Conservation (phyloP, 2,329 filamentous ascomycete genomes). For the Ophiocordyceps camponoti-floridani region DNA sequence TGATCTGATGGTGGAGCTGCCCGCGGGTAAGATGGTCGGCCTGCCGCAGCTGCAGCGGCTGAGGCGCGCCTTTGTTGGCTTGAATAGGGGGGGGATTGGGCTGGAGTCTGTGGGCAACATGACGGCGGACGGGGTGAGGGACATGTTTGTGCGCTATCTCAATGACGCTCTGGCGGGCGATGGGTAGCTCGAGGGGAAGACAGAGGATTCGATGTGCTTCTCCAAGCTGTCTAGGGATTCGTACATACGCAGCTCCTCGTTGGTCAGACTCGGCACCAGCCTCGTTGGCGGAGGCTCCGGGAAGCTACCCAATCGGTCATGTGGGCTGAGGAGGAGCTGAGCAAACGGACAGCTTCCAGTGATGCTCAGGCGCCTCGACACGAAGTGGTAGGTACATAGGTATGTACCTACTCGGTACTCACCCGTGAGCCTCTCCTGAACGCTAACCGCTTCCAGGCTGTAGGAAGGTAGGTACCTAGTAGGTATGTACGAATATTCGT, state of each 20-base stretch:
- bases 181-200: constrained; percentile 8
- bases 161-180: constrained; percentile 47
- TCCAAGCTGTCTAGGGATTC: background rate
- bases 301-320: background rate
- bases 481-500: too few relatives aligned
- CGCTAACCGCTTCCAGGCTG: too few relatives aligned
- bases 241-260: background rate
- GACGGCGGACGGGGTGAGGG: constrained; percentile 34
- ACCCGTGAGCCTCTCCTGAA: too few relatives aligned
- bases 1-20: constrained; percentile 44
- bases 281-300: background rate
- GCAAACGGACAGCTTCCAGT: background rate
- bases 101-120: constrained; percentile 36
- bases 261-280: background rate
- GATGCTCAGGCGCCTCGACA: too few relatives aligned
- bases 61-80: constrained; percentile 55
- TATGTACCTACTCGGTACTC: too few relatives aligned
- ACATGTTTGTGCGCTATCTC: constrained; percentile 48
- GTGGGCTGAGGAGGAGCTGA: background rate
- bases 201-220: background rate
- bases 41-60: constrained; percentile 63
- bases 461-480: too few relatives aligned
- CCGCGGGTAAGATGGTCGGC: constrained; percentile 41
- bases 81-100: constrained; percentile 55
- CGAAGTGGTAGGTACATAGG: too few relatives aligned